Conservation (phyloP, 2,329 filamentous ascomycete genomes). For the Mycogone perniciosa region DNA sequence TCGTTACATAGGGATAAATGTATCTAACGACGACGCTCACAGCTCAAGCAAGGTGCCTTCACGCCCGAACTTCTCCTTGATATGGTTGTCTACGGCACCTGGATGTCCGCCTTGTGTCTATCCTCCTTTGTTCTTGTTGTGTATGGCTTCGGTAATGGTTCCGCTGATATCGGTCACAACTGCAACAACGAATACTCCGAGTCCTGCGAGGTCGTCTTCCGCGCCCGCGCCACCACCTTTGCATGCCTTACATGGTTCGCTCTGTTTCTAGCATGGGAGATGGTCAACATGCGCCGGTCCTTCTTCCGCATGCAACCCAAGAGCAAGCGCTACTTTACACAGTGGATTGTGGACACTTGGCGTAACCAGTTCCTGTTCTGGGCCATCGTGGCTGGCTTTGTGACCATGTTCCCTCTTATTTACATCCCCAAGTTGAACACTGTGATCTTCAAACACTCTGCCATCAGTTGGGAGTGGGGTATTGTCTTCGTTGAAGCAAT, state of each 20-base stretch:
- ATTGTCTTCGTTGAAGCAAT: conserved; percentile 48
- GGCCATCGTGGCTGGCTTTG: conserved; percentile 42
- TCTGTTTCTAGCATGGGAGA: conserved; percentile 70
- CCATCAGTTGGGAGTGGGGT: conserved; percentile 56
- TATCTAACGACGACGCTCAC: conserved; percentile 7
- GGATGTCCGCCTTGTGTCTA: conserved; percentile 57
- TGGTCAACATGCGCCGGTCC: conserved; percentile 61
- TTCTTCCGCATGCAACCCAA: conserved; percentile 68
- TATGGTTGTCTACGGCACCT: conserved; percentile 60
- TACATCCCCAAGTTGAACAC: conserved; percentile 55
- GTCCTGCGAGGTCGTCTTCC: conserved; percentile 56
- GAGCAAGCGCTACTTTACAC: conserved; percentile 53
- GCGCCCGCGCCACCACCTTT: conserved; percentile 65
- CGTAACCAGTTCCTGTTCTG: conserved; percentile 65
- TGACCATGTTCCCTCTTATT: conserved; percentile 43
- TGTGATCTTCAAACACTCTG: conserved; percentile 50
- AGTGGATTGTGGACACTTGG: conserved; percentile 63
- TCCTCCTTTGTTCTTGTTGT: conserved; percentile 46
- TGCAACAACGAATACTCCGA: conserved; percentile 53
- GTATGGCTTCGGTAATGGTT: conserved; percentile 41
- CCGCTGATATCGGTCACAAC: conserved; percentile 45
- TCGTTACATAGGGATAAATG: neutral
- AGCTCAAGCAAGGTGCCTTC: conserved; percentile 51
- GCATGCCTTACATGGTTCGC: conserved; percentile 68
- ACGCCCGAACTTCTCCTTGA: conserved; percentile 58